Conservation (phyloP, 108 stramenopile genomes). For the Schizochytrium sp. region DNA sequence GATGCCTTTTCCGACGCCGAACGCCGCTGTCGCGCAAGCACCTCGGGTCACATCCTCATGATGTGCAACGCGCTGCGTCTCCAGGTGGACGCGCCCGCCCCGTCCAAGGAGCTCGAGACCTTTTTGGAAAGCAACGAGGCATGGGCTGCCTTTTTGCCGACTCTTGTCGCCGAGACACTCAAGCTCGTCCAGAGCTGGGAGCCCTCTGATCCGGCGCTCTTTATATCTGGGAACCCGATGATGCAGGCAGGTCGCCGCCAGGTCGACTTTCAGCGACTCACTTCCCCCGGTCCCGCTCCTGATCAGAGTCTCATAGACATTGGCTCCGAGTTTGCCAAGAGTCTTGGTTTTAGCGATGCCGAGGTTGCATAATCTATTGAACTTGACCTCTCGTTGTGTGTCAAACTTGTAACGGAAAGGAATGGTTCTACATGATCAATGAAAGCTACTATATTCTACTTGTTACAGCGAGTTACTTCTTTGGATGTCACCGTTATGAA, state of each 20-base stretch:
- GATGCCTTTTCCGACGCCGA: background rate
- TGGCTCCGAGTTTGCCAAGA: slow-evolving; percentile 8
- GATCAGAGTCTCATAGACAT: background rate
- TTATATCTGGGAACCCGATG: background rate
- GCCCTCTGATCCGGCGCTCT: background rate
- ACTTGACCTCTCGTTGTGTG: too few species aligned
- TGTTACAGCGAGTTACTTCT: too few species aligned
- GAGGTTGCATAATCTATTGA: background rate
- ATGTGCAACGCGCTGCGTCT: background rate
- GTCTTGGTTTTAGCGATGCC: background rate
- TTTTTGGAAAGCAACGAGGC: background rate
- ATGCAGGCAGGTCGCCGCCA: background rate
- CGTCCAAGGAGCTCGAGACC: background rate
- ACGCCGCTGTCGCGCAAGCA: background rate
- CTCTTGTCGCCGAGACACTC: background rate
- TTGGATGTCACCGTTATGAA: too few species aligned
- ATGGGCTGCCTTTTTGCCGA: background rate
- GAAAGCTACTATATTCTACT: too few species aligned
- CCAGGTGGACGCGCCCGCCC: background rate
- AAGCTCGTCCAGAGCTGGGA: background rate
- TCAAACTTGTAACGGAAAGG: too few species aligned
- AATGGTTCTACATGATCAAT: too few species aligned
- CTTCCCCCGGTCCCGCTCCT: background rate
- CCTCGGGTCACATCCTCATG: background rate
- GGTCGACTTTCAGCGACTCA: background rate